A percentile compares a stretch with the other conserved stretches of the same genome.
Conservation (phyloP, 495 filamentous ascomycete genomes). For the Neurospora discreta region DNA sequence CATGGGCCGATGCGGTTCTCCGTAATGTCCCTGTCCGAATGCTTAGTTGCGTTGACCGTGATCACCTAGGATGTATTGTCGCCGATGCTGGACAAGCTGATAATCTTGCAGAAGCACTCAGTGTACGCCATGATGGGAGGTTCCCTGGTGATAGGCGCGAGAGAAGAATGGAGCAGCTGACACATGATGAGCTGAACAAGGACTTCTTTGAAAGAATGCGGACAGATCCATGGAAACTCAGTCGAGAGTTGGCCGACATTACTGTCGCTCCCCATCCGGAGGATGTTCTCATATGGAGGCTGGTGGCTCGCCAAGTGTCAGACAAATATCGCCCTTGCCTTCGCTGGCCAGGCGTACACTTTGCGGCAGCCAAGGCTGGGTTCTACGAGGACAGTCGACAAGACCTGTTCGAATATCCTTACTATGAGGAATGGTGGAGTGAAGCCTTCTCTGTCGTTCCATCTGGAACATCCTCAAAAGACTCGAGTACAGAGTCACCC, state of each 20-base stretch:
- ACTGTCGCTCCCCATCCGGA: neutral
- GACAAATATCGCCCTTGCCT: neutral
- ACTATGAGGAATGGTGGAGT: neutral
- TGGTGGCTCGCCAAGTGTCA: neutral
- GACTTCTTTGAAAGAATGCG: neutral
- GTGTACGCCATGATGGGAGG: neutral
- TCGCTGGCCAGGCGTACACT: neutral
- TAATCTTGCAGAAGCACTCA: neutral
- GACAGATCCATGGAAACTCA: neutral
- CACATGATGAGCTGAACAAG: neutral
- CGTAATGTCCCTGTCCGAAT: neutral
- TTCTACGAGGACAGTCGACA: neutral
- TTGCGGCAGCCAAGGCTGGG: neutral
- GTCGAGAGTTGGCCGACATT: neutral
- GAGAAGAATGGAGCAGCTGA: neutral
- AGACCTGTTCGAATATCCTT: neutral
- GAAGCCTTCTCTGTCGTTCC: neutral
- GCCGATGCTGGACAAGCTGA: neutral
- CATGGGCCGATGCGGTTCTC: neutral
- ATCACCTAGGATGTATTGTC: too few species aligned
- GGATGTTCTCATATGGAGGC: neutral
- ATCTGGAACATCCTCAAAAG: neutral
- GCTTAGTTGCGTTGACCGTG: neutral
- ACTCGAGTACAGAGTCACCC: neutral
- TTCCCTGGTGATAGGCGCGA: neutral